Percentiles rank a stretch among this genome's conserved stretches.
These are phyloP conservation scores for Paraphoma chrysanthemicola DNA, from an alignment of 2,329 filamentous ascomycete species.

Conservation along the genomic window DNA sequence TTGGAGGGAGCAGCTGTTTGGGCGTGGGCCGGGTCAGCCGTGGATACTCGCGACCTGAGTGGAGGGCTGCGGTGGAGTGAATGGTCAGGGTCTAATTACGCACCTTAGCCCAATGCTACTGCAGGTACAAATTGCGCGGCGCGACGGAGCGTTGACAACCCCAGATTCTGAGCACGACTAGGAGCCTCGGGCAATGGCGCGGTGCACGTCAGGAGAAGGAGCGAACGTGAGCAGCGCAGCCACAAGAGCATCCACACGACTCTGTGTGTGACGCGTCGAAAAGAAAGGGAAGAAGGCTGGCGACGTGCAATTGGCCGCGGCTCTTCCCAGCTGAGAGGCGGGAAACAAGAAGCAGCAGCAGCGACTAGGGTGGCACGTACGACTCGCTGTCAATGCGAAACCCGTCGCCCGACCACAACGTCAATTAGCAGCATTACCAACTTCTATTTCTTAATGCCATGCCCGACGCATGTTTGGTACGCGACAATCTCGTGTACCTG, in stretches of 20 bases:
- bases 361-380: conserved; percentile 5
- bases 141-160: not conserved
- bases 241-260: not conserved
- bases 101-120: conserved; percentile 2
- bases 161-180: not conserved
- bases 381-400: conserved; percentile 8
- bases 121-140: conserved; percentile 3
- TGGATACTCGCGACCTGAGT: not conserved
- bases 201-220: not conserved
- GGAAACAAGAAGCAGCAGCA: conserved; percentile 8
- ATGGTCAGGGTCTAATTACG: conserved; percentile 5
- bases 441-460: not conserved
- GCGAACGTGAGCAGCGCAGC: not conserved
- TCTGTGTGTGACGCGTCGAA: not conserved
- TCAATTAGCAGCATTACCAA: not conserved
- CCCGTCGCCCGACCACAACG: conserved; percentile 1
- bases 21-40: conserved; percentile 11
- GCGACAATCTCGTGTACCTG: conserved; percentile 4
- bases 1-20: conserved; percentile 28
- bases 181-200: not conserved
- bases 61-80: conserved; percentile 1
- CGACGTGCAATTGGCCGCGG: not conserved
- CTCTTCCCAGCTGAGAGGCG: not conserved
- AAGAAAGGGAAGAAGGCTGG: not conserved
- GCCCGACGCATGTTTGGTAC: not conserved